These are phyloP conservation scores for Phylloporus arenicola DNA, from an alignment of 768 basidiomycete species.

Conservation along the genomic window DNA sequence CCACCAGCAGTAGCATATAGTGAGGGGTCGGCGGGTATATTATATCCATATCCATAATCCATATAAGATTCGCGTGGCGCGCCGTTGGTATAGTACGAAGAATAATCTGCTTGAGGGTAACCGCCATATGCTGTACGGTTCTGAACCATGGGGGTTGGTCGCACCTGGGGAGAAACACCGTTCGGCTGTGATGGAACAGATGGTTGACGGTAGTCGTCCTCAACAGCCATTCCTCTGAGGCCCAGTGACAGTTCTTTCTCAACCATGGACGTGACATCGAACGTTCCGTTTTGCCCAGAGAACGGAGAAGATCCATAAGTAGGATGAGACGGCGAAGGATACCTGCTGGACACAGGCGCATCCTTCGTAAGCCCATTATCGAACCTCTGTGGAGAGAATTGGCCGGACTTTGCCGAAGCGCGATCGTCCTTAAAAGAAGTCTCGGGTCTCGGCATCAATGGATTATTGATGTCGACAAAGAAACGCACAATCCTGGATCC, in stretches of 20 bases:
- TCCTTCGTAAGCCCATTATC: slow-evolving; percentile 44
- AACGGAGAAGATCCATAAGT: slow-evolving; percentile 31
- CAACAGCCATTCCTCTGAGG: slow-evolving; percentile 57
- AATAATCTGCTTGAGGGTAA: slow-evolving; percentile 55
- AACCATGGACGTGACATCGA: slow-evolving; percentile 38
- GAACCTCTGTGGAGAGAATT: slow-evolving; percentile 52
- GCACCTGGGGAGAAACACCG: slow-evolving; percentile 35
- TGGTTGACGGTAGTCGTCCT: slow-evolving; percentile 47
- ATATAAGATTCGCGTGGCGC: slow-evolving; percentile 45
- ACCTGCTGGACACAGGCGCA: slow-evolving; percentile 34
- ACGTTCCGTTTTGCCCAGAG: slow-evolving; percentile 26
- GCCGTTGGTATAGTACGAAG: slow-evolving; percentile 51
- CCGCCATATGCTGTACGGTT: slow-evolving; percentile 43
- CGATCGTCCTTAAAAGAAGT: slow-evolving; percentile 41
- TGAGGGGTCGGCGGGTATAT: slow-evolving; percentile 43
- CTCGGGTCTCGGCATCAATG: slow-evolving; percentile 13
- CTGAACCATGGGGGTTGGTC: slow-evolving; percentile 40
- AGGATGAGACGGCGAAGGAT: slow-evolving; percentile 43
- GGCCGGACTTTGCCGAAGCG: slow-evolving; percentile 41
- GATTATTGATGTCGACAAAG: slow-evolving; percentile 2
- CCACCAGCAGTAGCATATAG: slow-evolving; percentile 44
- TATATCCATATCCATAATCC: slow-evolving; percentile 57
- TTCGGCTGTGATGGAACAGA: slow-evolving; percentile 25
- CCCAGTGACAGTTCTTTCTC: slow-evolving; percentile 53
- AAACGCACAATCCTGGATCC: slow-evolving; percentile 37